Base-by-base conservation (phyloP, 139 green algal genomes). In the Chlamydomonas applanata region DNA sequence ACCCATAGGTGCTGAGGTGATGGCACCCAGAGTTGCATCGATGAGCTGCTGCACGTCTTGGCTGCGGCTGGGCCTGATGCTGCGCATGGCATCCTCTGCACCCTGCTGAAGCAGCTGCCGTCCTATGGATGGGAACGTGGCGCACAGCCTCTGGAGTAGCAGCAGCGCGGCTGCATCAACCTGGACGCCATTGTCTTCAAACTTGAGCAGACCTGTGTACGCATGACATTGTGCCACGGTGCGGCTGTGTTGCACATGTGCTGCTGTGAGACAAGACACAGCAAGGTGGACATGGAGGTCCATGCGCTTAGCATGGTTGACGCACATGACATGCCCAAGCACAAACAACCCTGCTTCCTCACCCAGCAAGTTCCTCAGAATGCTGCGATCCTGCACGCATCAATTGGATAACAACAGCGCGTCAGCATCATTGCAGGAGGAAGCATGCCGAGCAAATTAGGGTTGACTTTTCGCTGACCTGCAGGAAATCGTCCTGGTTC, bases 21-120 rank as follows among this genome's bases (percentile, higher is more conserved):
- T 7, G 4, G 54, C 25, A 3, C 17, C 9, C 34, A 75, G 33
- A 3, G 56, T 32, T 1, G 70, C 20, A 2, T 49, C 25, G 3
- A 73, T 53, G 0, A 75, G 32, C 1, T 32, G 29, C 36, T 79
- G 72, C 34, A 71, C 3, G 20, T 36, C 64, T 19, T 20, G 36
- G 0, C 25, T 3, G 0, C 64, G 56, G 36, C 3, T 44, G 11
- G 69, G 25, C 24, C 52, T 54, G 25, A 81, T 25, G 1, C 46
- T 19, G 24, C 24, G 60, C 53, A 89, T 71, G 24, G 75, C 35
- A 45, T 70, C 60, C 67, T 79, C 62, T 1, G 74, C 71, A 0
- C 79, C 79, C 13, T 80, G 60, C 62, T 86, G 76, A 60, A 89
- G 74, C 44, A 89, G 66, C 61, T 82, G 73, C 22, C 49, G 71